phyloP scores from a whole-genome alignment of 129 eudicot genomes.

The Flaveria sonorensis region DNA sequence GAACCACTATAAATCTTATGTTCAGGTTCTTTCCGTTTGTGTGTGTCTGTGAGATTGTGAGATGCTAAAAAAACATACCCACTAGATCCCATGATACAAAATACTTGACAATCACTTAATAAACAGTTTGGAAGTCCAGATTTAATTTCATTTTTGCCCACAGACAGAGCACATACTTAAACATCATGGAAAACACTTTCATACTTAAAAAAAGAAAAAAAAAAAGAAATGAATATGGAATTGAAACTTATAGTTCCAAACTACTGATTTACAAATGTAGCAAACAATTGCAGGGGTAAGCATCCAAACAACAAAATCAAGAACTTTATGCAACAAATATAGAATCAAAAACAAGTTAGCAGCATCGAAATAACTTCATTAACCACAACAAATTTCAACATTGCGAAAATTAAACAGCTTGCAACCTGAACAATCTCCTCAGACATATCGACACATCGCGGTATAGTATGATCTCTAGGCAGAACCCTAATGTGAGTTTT shows the following conservation, averaged over 20 bases:
- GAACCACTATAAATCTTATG: no score
- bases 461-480: conserved; percentile 85
- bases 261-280: background rate
- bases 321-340: background rate
- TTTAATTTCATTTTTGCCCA: background rate
- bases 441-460: conserved; percentile 81
- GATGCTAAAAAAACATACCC: no score
- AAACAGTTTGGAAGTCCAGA: conserved; percentile 1
- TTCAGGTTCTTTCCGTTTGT: no score
- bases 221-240: no score
- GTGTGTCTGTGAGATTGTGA: no score
- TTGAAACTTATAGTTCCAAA: background rate
- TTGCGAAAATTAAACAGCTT: background rate
- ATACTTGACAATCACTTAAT: conserved; percentile 7
- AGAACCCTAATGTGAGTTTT: conserved; percentile 95
- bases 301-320: background rate
- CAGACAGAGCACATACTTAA: background rate
- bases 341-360: conserved; percentile 7
- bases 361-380: conserved; percentile 5
- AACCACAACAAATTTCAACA: background rate
- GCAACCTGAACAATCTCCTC: conserved; percentile 99
- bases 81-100: background rate
- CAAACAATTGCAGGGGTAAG: background rate
- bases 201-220: background rate
- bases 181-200: background rate